phyloP scores from a whole-genome alignment of 148 eudicot genomes.

The Camellia sinensis region DNA sequence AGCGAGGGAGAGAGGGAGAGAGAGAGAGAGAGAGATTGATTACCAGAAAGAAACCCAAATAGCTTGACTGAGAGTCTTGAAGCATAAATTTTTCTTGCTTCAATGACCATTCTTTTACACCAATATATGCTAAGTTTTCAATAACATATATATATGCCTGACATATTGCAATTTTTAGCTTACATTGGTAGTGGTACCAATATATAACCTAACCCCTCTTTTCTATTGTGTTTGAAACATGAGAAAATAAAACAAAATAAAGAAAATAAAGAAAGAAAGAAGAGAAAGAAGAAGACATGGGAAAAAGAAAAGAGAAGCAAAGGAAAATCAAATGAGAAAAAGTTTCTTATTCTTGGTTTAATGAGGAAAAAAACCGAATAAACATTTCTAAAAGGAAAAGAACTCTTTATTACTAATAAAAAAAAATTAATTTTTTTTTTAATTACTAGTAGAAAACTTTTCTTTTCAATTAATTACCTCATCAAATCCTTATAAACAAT shows the following conservation, averaged over 20 bases:
- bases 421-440: too few species aligned
- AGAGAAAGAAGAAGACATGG: too few species aligned
- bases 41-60: background rate
- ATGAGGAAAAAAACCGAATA: background rate
- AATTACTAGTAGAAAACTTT: too few species aligned
- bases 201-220: background rate
- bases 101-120: background rate
- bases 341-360: background rate
- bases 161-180: conserved; percentile 1
- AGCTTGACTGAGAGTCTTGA: background rate
- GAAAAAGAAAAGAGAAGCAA: too few species aligned
- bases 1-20: background rate
- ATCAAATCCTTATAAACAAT: too few species aligned
- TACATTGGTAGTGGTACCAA: background rate
- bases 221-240: too few species aligned
- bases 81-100: background rate
- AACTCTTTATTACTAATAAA: background rate
- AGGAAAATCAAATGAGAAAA: too few species aligned
- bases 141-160: background rate
- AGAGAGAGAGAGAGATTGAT: background rate
- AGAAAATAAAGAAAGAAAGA: too few species aligned
- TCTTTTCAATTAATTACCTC: too few species aligned
- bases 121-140: background rate
- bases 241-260: too few species aligned
- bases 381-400: background rate